Percentiles rank a stretch among this genome's conserved stretches.
phyloP scores from a whole-genome alignment of 2,329 filamentous ascomycete species.

The Scedosporium dehoogii region DNA sequence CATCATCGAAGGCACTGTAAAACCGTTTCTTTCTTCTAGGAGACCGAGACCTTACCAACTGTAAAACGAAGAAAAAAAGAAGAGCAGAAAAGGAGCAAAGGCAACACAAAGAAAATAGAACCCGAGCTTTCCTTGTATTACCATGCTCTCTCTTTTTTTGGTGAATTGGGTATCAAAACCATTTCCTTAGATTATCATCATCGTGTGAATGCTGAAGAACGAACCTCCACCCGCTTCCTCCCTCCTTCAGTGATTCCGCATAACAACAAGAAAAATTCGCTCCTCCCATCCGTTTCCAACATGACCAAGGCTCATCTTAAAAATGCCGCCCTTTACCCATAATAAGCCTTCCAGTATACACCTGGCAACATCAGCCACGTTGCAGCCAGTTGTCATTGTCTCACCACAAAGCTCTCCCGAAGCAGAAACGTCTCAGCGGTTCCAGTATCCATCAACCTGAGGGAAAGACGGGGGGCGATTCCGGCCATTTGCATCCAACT shows the following conservation, averaged over 20 bases:
- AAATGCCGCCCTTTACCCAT: not conserved
- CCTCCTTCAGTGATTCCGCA: not conserved
- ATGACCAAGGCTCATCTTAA: not conserved
- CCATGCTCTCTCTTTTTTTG: not conserved
- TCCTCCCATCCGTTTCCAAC: not conserved
- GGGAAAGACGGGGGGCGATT: not conserved
- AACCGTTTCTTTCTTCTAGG: too few relatives aligned
- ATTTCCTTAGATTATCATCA: not conserved
- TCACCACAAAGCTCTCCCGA: not conserved
- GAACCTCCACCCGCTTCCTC: not conserved
- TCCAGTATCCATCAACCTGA: not conserved
- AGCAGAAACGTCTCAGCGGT: too few relatives aligned
- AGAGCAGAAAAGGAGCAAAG: not conserved
- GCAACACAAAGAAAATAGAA: not conserved
- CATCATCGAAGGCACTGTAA: too few relatives aligned
- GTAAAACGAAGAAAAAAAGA: too few relatives aligned
- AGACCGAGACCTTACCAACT: too few relatives aligned
- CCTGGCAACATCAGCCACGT: not conserved
- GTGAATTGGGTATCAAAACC: slow-evolving; percentile 6
- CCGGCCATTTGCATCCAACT: not conserved
- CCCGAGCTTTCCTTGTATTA: not conserved
- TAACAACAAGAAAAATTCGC: not conserved
- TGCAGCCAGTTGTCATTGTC: not conserved
- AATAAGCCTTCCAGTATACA: not conserved
- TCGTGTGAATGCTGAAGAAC: not conserved